These are phyloP conservation scores for Herpotrichia juniperi DNA, from an alignment of 2,329 filamentous ascomycete species.

Conservation along the genomic window DNA sequence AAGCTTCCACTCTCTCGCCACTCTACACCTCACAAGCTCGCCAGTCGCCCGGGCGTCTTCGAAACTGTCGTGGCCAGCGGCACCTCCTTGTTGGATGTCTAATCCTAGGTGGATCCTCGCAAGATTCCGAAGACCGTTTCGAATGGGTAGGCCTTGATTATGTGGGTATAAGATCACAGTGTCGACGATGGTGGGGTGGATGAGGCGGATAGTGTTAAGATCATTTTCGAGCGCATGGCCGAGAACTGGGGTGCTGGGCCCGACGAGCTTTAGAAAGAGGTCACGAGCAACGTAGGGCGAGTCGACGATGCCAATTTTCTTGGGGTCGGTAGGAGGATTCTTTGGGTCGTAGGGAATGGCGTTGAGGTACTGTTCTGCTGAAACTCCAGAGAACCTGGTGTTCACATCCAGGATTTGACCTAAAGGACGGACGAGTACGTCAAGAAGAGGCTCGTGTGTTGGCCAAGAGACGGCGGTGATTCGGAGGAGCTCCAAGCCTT, in stretches of 20 bases:
- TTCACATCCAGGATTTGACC: slow-evolving; percentile 91
- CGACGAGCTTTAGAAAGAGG: slow-evolving; percentile 77
- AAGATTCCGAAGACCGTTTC: slow-evolving; percentile 78
- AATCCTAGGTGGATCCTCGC: slow-evolving; percentile 72
- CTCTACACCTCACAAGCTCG: slow-evolving; percentile 76
- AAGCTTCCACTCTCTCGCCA: slow-evolving; percentile 71
- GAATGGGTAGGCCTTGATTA: slow-evolving; percentile 73
- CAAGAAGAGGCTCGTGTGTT: slow-evolving; percentile 72
- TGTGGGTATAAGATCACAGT: slow-evolving; percentile 86
- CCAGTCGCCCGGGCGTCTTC: slow-evolving; percentile 92
- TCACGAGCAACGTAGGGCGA: slow-evolving; percentile 77
- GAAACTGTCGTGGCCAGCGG: slow-evolving; percentile 82
- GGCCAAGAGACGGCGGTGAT: slow-evolving; percentile 92
- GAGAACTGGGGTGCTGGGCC: slow-evolving; percentile 80
- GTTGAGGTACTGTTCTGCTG: slow-evolving; percentile 73
- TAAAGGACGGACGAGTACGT: slow-evolving; percentile 82
- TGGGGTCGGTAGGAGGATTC: slow-evolving; percentile 27
- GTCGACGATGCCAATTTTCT: slow-evolving; percentile 70
- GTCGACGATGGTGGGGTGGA: slow-evolving; percentile 85
- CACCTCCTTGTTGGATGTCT: slow-evolving; percentile 76
- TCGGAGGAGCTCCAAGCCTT: slow-evolving; percentile 87
- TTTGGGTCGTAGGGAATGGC: slow-evolving; percentile 54
- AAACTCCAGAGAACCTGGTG: slow-evolving; percentile 88
- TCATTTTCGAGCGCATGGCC: slow-evolving; percentile 97
- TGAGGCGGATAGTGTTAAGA: slow-evolving; percentile 80